Base-by-base conservation (phyloP, 176 grass and related monocot genomes). In the Bonia amplexicaulis region DNA sequence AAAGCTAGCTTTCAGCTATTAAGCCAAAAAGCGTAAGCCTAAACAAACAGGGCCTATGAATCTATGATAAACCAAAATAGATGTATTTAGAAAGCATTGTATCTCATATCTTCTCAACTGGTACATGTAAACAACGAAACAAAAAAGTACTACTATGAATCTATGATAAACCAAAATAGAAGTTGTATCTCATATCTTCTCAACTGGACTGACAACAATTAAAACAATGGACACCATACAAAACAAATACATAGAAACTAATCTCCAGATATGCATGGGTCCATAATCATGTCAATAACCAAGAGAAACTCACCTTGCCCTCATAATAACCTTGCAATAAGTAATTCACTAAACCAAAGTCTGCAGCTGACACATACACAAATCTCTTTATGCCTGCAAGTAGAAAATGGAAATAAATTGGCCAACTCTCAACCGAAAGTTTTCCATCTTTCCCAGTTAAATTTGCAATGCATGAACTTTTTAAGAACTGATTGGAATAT, bases 321-420 rank as follows among this genome's bases (percentile, higher is more conserved):
- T 95, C 95, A 12, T 95, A 95, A 71, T 98, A 98, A 76, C 95
- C 95, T 92, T 87, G 75, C 75, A 98, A 81, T 66, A 98, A 52
- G 80, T 93, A 95, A 80, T 95, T 95, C 70, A 85, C 89, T 10
- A 90, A 63, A 72, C 95, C 92, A 80, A 98, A 95, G 89, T 98
- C 93, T n/a, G 91, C 89, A 74, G 93, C 95, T 64, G 95, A 98
- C 66, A 98, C 89, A 68, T 98, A 95, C 19, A 95, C 93, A 85
- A 95, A 98, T 89, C 95, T 93, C 82, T 95, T 98, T 70, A 95
- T 80, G 75, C 95, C 93, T 98, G 90, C 80, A 87, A 13, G 54
- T 81, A 70, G 42, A 84, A 70, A 42, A 81, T 29, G 61, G 8
- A 73, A 31, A 33, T 63, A 69, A 85, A 76, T 76, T 53, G 9